These are phyloP conservation scores for Xerocomus spinulosus DNA, from an alignment of 768 basidiomycete genomes.

Conservation along the genomic window DNA sequence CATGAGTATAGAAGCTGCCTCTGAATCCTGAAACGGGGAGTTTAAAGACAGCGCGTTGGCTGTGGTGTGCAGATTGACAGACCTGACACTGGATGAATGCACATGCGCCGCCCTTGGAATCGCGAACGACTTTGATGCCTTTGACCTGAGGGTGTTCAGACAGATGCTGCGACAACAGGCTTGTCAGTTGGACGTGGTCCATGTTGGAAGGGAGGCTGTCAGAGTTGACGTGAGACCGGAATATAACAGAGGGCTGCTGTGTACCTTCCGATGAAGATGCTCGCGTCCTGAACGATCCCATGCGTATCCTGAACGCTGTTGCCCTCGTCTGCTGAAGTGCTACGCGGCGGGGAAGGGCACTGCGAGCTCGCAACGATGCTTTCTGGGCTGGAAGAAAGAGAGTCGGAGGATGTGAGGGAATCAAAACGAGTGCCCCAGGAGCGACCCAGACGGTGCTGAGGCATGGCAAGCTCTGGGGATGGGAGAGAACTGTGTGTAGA, in stretches of 20 bases:
- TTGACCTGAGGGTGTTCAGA: constrained; percentile 61
- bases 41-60: background rate
- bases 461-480: constrained; percentile 36
- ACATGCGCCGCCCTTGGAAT: constrained; percentile 73
- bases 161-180: constrained; percentile 60
- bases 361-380: constrained; percentile 6
- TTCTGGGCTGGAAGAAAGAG: constrained; percentile 37
- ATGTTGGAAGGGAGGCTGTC: constrained; percentile 65
- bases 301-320: constrained; percentile 33
- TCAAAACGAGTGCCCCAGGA: constrained; percentile 75
- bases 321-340: constrained; percentile 18
- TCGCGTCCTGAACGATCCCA: constrained; percentile 64
- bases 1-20: constrained; percentile 55
- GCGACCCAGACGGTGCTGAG: constrained; percentile 41
- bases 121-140: constrained; percentile 66
- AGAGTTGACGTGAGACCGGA: constrained; percentile 8
- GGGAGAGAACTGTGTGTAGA: constrained; percentile 11
- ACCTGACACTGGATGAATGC: constrained; percentile 88
- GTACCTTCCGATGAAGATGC: constrained; percentile 82
- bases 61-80: constrained; percentile 12
- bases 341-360: constrained; percentile 14
- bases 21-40: constrained; percentile 42
- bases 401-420: constrained; percentile 50
- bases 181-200: constrained; percentile 57
- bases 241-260: constrained; percentile 1